These are phyloP conservation scores for Xylariales sp. DNA, from an alignment of 2,329 filamentous ascomycete species.

Conservation along the genomic window DNA sequence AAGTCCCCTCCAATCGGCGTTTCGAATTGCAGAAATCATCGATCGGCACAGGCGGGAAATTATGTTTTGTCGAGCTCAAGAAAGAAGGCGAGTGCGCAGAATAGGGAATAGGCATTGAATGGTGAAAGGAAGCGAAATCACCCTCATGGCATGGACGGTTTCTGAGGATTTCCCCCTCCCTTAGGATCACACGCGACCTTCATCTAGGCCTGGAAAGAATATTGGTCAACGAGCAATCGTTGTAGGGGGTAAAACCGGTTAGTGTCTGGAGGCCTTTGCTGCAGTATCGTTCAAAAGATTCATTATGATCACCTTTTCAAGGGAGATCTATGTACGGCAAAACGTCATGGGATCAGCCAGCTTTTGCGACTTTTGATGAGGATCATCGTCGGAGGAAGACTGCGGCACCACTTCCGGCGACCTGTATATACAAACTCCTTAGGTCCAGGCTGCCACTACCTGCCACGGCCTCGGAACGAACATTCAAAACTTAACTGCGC, in stretches of 20 bases:
- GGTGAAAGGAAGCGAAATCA: not conserved
- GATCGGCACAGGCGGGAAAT: conserved; percentile 15
- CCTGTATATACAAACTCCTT: conserved; percentile 12
- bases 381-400: not conserved
- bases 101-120: too few species aligned
- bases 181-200: not conserved
- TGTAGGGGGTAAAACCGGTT: too few species aligned
- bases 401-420: not conserved
- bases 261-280: too few species aligned
- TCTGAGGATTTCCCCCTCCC: not conserved
- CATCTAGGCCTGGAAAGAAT: too few species aligned
- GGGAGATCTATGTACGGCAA: not conserved
- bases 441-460: conserved; percentile 12
- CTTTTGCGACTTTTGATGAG: not conserved
- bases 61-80: conserved; percentile 9
- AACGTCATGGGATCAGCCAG: not conserved
- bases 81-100: not conserved
- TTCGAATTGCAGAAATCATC: conserved; percentile 22
- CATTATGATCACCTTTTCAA: not conserved
- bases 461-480: conserved; percentile 19
- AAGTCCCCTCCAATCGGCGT: conserved; percentile 17
- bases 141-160: not conserved
- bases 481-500: conserved; percentile 18
- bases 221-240: not conserved
- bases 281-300: too few species aligned